Base-by-base conservation (phyloP, 257 asterid species). In the Striga asiatica region DNA sequence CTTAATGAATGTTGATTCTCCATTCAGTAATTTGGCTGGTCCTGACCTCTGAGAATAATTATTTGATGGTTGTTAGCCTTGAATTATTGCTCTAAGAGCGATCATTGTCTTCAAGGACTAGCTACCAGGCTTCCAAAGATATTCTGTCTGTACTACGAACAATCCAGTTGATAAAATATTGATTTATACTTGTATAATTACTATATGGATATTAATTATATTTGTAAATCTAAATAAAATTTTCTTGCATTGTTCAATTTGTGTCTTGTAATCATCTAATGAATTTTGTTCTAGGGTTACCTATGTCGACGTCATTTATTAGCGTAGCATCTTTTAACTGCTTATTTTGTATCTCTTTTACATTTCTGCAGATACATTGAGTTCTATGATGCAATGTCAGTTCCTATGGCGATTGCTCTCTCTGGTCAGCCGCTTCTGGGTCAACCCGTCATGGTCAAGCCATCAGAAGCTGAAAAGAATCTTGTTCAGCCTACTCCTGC, bases 401-500 rank as follows among this genome's bases (percentile, higher is more conserved):
- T 83, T 38, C 94, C 94, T 27, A 74, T 83, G 86, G 94, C 87
- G 43, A 76, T 83, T 60, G 89, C 94, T 13, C 76, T 83, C 31
- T 81, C 86, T 56, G 94, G 94, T 34, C 87, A 81, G 71, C 87
- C 60, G 22, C 81, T 83, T 65, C 82, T 76, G 38, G 89, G 94
- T 51, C 76, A 60, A 31, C 81, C 89, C 3, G 81, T 81, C 65
- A 83, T 78, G 89, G 94, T 83, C 50, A 83, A 83, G 54, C 87
- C 89, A 11, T 83, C 89, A 16, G 94, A 83, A 69, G 94, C 94
- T 38, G 94, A 83, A 71, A 81, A 83, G 78, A 83, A 81, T 72
- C 89, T 81, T 57, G 79, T 81, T 67, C 89, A 74, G 71, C 66
- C 94, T 12, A 78, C 85, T 12, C 16, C 83, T 34, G 78, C 54